Evolutionary conservation across 2,329 filamentous ascomycete genomes (phyloP).

Genomic region (Chrysoporthe puriensis): DNA sequence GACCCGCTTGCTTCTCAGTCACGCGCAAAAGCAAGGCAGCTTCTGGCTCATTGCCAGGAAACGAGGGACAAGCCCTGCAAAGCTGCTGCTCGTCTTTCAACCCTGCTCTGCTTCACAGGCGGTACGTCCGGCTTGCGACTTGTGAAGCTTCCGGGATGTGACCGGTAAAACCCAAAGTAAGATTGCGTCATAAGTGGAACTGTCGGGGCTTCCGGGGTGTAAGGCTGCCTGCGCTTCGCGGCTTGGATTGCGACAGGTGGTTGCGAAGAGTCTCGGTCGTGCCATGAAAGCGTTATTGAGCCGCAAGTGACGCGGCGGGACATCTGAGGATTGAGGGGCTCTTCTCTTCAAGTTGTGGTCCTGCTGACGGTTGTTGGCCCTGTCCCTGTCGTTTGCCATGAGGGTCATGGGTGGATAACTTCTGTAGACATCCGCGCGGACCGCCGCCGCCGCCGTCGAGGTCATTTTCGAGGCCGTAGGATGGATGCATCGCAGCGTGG

Average conservation of each 20-base stretch:
- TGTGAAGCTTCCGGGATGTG: neutral
- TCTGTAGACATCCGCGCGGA: conserved; percentile 19
- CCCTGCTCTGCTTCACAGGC: neutral
- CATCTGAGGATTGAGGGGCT: neutral
- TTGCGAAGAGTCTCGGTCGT: neutral
- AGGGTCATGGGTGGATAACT: conserved; percentile 13
- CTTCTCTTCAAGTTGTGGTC: neutral
- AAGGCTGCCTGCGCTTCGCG: neutral
- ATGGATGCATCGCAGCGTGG: neutral
- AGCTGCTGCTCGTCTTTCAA: neutral
- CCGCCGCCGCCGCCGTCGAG: conserved; percentile 18
- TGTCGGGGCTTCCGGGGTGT: conserved; percentile 4
- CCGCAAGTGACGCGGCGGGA: neutral
- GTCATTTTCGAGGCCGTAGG: conserved; percentile 3
- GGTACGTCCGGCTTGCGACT: neutral
- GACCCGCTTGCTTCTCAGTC: neutral
- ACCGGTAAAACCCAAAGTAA: conserved; percentile 11
- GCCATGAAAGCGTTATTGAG: conserved; percentile 11
- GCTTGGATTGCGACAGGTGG: neutral
- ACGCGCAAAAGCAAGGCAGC: neutral
- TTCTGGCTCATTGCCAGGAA: conserved; percentile 5
- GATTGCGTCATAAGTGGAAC: conserved; percentile 27
- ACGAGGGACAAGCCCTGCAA: neutral
- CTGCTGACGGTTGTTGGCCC: neutral
- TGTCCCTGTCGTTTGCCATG: conserved; percentile 8